These are phyloP conservation scores for Schwanniomyces pseudopolymorphus DNA, from an alignment of 805 yeast species.

Conservation along the genomic window DNA sequence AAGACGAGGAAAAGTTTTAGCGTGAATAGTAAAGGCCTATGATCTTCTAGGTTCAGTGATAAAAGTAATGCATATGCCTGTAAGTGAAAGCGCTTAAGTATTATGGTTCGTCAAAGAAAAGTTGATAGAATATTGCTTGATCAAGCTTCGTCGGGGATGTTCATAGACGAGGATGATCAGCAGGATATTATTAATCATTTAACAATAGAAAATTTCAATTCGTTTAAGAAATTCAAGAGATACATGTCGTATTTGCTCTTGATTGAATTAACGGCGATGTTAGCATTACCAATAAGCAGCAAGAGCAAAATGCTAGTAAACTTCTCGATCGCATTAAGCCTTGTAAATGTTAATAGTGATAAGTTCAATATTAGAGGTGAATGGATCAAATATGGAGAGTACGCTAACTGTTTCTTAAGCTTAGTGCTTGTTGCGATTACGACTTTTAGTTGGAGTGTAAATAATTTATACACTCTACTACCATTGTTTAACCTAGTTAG, in stretches of 20 bases:
- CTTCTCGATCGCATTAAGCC: slow-evolving; percentile 3
- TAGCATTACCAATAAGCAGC: not conserved
- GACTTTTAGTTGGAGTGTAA: not conserved
- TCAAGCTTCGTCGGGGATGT: slow-evolving; percentile 6
- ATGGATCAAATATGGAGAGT: not conserved
- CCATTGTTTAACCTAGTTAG: slow-evolving; percentile 12
- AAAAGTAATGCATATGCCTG: not conserved
- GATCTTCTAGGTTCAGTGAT: not conserved
- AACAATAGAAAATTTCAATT: slow-evolving; percentile 4
- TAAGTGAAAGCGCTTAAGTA: not conserved
- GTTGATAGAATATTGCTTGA: slow-evolving; percentile 13
- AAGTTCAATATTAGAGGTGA: not conserved
- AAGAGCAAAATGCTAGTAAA: slow-evolving; percentile 1
- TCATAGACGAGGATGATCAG: slow-evolving; percentile 11
- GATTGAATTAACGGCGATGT: slow-evolving; percentile 1
- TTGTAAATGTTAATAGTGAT: slow-evolving; percentile 2
- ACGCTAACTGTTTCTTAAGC: slow-evolving; percentile 3
- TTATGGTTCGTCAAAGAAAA: slow-evolving; percentile 12
- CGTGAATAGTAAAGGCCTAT: not conserved
- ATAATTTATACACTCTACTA: slow-evolving; percentile 4
- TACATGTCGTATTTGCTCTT: slow-evolving; percentile 1
- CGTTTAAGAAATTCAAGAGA: not conserved
- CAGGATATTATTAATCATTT: slow-evolving; percentile 5
- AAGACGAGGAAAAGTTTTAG: not conserved
- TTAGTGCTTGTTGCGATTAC: not conserved